A percentile compares a stretch with the other conserved stretches of the same genome.
Evolutionary conservation across 2,329 filamentous ascomycete species (phyloP).

Genomic region (Phialocephala subalpina): DNA sequence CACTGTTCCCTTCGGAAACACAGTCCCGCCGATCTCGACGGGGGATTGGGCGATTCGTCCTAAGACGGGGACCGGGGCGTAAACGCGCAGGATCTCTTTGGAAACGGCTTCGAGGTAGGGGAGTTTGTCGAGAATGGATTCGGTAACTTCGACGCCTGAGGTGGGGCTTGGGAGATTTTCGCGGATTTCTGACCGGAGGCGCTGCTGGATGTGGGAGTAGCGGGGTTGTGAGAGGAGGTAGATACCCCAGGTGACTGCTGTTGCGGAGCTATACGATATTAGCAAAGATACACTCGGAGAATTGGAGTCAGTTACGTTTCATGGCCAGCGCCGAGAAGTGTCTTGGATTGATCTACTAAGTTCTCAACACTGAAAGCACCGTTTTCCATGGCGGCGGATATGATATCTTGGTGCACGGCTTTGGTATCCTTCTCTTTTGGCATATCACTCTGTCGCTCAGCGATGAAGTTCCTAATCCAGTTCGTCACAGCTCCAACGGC

Average conservation of each 20-base stretch:
- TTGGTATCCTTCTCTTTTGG: slow-evolving; percentile 66
- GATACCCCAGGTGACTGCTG: slow-evolving; percentile 75
- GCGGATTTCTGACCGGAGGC: slow-evolving; percentile 73
- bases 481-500: slow-evolving; percentile 61
- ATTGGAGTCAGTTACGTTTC: slow-evolving; percentile 63
- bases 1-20: slow-evolving; percentile 72
- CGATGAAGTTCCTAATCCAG: slow-evolving; percentile 64
- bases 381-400: slow-evolving; percentile 80
- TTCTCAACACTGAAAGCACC: slow-evolving; percentile 78
- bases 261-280: slow-evolving; percentile 51
- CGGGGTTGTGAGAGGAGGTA: slow-evolving; percentile 65
- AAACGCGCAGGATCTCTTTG: slow-evolving; percentile 76
- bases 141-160: slow-evolving; percentile 53
- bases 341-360: slow-evolving; percentile 86
- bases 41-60: slow-evolving; percentile 68
- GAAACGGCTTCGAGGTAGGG: slow-evolving; percentile 81
- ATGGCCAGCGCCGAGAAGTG: slow-evolving; percentile 81
- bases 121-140: slow-evolving; percentile 70
- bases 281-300: not conserved
- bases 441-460: slow-evolving; percentile 67
- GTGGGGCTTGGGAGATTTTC: slow-evolving; percentile 61
- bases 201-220: slow-evolving; percentile 67
- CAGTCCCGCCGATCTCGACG: slow-evolving; percentile 68
- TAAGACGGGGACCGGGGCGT: slow-evolving; percentile 75
- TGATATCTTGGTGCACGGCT: slow-evolving; percentile 68